These are phyloP conservation scores for Trichoderma sp. DNA, from an alignment of 2,329 filamentous ascomycete genomes.

Conservation along the genomic window DNA sequence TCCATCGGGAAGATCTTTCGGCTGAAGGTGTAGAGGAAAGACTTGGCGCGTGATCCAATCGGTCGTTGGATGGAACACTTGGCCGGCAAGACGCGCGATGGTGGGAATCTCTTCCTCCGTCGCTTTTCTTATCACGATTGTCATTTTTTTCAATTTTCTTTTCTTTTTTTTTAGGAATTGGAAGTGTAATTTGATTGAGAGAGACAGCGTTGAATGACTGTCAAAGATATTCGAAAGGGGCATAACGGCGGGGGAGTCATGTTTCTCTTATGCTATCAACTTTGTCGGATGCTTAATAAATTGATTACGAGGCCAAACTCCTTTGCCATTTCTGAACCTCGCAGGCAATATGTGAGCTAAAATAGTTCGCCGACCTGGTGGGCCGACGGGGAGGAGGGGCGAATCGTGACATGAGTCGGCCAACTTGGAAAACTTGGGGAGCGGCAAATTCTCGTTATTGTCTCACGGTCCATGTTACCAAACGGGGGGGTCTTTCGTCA, in stretches of 20 bases:
- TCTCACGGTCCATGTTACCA: not conserved
- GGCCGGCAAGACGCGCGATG: constrained; percentile 19
- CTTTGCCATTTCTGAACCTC: not conserved
- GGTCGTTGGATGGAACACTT: constrained; percentile 21
- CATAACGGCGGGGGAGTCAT: not conserved
- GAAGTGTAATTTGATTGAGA: not conserved
- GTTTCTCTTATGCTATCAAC: not conserved
- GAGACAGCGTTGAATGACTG: not conserved
- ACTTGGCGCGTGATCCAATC: constrained; percentile 21
- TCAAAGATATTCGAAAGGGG: not conserved
- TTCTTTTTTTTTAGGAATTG: no score
- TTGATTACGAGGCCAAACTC: not conserved
- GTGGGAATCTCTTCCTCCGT: constrained; percentile 18
- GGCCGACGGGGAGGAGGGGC: not conserved
- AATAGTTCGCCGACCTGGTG: not conserved
- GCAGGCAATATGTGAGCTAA: not conserved
- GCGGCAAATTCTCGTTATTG: not conserved
- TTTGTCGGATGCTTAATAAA: not conserved
- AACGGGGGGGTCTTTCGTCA: not conserved
- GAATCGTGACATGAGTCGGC: not conserved
- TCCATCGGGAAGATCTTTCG: not conserved
- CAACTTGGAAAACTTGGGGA: not conserved
- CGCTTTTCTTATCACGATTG: constrained; percentile 20
- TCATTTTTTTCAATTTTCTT: no score
- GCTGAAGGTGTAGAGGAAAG: constrained; percentile 18